Base-by-base conservation (phyloP, 441 rosid genomes). In the Populus tomentosa region DNA sequence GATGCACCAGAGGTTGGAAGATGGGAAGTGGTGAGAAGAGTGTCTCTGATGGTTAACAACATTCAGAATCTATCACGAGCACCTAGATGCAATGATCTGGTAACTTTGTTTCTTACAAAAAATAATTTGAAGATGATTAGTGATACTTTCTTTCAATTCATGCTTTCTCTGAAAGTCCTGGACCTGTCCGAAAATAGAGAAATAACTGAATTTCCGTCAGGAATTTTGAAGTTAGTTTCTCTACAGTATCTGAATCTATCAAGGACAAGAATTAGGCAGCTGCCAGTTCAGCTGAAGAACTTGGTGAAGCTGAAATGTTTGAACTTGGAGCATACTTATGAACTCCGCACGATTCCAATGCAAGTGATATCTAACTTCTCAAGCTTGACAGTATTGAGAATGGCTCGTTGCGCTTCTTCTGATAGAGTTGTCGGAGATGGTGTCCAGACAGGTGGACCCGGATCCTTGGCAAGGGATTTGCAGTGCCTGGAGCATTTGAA, bases 161-260 rank as follows among this genome's bases (percentile, higher is more conserved):
- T 83, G 87, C 73, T 76, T 6, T 71, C 75, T 13, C 36, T 87
- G 24, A 73, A 59, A 23, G 84, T 87, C 38, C 42, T 87, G 61
- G 85, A 85, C 65, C 72, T 87, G 71, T 77, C 81, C 16, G n/a
- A 10, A 5, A 74, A 74, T 59, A 20, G 26, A n/a, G 67, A 24
- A 7, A 21, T 77, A 8, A 21, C 18, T 5, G 28, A 62, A 61
- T 6, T 82, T 11, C 80, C 80, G 20, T 7, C 69, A 7, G 84
- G 63, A 62, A 71, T 82, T 18, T 35, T 59, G 23, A 10, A 16
- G 4, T 2, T 72, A 18, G 26, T 18, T 63, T 62, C 68, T 3
- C 50, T 78, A 24, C 75, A 68, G 13, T 68, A 72, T 63, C 82
- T 82, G 3, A 63, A 82, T 50, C 46, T 82, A 14, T 80, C 79